Evolutionary conservation across 169 alveolate genomes (phyloP), one percentile per base, ranked within the genome.

Genomic region (Babesia bigemina): DNA sequence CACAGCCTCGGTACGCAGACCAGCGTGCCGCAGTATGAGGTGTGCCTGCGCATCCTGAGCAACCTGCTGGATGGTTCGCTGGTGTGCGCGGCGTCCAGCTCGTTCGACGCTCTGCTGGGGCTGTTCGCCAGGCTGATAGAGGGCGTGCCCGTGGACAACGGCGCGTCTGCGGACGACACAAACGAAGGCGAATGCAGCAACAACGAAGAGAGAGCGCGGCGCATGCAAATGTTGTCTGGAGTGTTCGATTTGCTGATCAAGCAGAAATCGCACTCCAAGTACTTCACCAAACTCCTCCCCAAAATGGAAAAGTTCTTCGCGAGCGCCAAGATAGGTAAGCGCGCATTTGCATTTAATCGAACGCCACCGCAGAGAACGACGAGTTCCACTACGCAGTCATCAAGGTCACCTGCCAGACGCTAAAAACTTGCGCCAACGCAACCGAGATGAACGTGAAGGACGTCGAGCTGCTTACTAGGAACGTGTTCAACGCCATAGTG

Each of bases 221-320:
- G 75, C 22, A 39, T 78, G 45, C 4, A 33, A 4, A 49, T 58
- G 59, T 39, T 69, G 26, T 65, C 75, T 16, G 50, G 11, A 14
- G 33, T 70, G 26, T 56, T 78, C 47, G 87, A 70, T 22, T 42
- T 69, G 21, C 29, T 78, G 55, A 24, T 70, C 36, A 59, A 28
- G 16, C 56, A 53, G 19, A 49, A 61, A 19, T 33, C 62, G 33
- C 57, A 42, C 0, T 44, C 57, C 11, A 78, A 53, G 79, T 49
- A 58, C 61, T 63, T 78, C 59, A 70, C 36, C 16, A 49, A 47
- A 24, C 56, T 78, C 12, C 74, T 78, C 29, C 87, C 87, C 22
- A 49, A 39, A 47, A 24, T 70, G 36, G 70, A 63, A 36, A 48
- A 36, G 48, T 70, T 42, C n/a, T 66, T 69, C 59, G 55, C 36